These are phyloP conservation scores for Phalaenopsis aphrodite DNA, from an alignment of 106 monocot species.

Conservation along the genomic window DNA sequence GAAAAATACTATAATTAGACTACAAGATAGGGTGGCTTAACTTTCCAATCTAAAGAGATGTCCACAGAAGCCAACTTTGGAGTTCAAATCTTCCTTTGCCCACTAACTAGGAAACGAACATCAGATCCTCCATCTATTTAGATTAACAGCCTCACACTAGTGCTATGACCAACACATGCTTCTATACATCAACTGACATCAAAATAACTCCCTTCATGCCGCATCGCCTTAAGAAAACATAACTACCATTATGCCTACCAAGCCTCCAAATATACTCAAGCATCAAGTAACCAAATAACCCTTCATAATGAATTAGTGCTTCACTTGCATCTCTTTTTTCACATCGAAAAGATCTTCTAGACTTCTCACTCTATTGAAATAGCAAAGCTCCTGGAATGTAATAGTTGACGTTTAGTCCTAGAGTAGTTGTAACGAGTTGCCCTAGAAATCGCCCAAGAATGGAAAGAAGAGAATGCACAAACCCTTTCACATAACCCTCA, in stretches of 20 bases:
- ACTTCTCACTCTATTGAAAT: neutral
- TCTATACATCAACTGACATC: neutral
- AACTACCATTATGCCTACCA: too few species aligned
- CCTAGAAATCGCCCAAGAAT: neutral
- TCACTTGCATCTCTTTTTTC: neutral
- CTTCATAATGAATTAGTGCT: neutral
- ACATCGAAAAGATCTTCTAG: neutral
- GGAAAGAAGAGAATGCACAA: neutral
- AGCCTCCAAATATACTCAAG: neutral
- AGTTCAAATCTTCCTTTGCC: slow-evolving; percentile 11
- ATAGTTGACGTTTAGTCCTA: neutral
- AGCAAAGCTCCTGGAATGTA: neutral
- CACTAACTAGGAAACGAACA: slow-evolving; percentile 10
- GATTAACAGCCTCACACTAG: neutral
- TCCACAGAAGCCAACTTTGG: neutral
- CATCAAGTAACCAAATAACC: neutral
- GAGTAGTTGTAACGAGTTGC: neutral
- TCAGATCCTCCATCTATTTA: slow-evolving; percentile 12
- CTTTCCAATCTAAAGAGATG: neutral
- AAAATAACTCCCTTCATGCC: neutral
- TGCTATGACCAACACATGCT: neutral
- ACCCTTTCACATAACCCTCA: too few species aligned
- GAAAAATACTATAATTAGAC: neutral
- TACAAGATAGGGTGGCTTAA: neutral
- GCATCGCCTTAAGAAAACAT: neutral